Evolutionary conservation across 306 rosid genomes (phyloP), one percentile per base, ranked within the genome.

Genomic region (Vigna hirtella): DNA sequence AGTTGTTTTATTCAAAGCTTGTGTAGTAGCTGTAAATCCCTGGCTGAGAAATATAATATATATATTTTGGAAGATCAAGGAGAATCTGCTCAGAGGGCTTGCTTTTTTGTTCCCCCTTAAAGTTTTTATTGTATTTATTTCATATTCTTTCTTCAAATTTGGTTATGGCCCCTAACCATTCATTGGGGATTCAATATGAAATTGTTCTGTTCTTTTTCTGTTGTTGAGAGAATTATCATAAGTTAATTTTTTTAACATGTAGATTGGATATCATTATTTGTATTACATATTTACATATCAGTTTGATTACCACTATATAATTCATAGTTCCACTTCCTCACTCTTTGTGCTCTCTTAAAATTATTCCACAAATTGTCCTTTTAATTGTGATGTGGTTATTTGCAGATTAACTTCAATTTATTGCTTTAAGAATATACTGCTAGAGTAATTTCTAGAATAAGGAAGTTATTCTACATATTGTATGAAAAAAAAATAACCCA

Each of bases 1-100:
- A 52, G 82, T 74, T 81, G 57, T 66, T 73, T 80, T 78, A 84
- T 24, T 81, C 85, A 80, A 87, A 78, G 84, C 77, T 77, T 82
- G 55, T 52, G 77, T 66, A 17, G 36, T 11, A 24, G 42, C 73
- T 45, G 73, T 68, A 68, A 47, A 68, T 47, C 48, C 57, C 57
- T 13, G 38, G 24, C 42, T 68, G 34, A 68, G 28, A 47, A 45
- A 47, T 18, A 32, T 62, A 28, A 5, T 57, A 22, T 58, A 20
- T 13, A 65, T 40, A 20, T 66, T 36, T 5, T 36, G 30, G 71
- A 66, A 66, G n/a, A 66, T 66, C 45, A 42, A 20, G 53, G 18
- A 66, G 69, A 58, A 69, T 68, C 16, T 57, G 13, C n/a, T 17
- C 9, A 57, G 64, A 24, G 77, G 77, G 52, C 47, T 43, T 43